Evolutionary conservation across 805 yeast species (phyloP), one percentile per base, ranked within the genome.

Genomic region (Candida incommunis): DNA sequence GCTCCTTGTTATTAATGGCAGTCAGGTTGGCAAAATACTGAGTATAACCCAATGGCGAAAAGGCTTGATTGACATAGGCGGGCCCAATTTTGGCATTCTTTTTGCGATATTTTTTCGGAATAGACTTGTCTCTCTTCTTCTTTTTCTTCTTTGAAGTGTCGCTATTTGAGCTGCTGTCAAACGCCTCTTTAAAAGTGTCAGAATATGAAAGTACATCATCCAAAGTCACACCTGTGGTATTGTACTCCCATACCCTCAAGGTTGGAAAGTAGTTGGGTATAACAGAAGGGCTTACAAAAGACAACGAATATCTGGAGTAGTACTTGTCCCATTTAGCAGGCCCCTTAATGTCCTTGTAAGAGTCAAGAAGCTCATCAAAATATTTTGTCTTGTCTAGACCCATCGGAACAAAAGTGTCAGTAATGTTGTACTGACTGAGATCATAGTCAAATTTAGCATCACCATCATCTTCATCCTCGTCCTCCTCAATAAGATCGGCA

Each of bases 261-360:
- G 87, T 84, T 3, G 95, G 87, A 51, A 82, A 83, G 63, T 79
- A 86, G 0, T 94, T 85, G 2, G 95, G 95, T 13, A 86, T 75
- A 13, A 85, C 76, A 45, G 88, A 80, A 1, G 87, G 78, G 2
- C 78, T 70, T 15, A 85, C 75, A 55, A 77, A 82, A 0, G 81
- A 78, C 43, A 85, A 66, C 0, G 86, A 68, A 57, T 82, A 85
- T 40, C 87, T 64, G 50, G 80, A 81, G 26, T 43, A 48, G 11
- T 41, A 25, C 23, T 25, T 44, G 24, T 13, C 37, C 44, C 46
- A 43, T 21, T 43, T 34, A 18, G 15, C n/a, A 1, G 70, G 60
- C 45, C 69, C 70, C 46, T 58, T 61, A 22, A 61, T 65, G 5
- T 76, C 68, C 54, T 78, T 80, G 43, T 71, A 59, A 1, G 60